phyloP scores from a whole-genome alignment of 805 yeast genomes.

The Kodamaea sagamina region DNA sequence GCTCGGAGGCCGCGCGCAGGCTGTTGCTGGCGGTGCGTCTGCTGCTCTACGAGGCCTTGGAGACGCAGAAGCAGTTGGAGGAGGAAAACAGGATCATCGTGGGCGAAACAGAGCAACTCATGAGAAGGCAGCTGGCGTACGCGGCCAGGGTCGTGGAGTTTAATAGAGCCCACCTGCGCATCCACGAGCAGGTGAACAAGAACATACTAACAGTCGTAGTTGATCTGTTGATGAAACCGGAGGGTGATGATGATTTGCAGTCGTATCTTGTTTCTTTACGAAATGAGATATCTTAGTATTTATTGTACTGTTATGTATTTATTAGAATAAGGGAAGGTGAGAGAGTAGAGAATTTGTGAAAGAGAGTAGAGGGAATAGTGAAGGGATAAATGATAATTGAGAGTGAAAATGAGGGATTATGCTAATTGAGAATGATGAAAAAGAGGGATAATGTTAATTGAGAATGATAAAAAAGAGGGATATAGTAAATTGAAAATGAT shows the following conservation, averaged over 20 bases:
- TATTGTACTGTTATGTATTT: constrained; percentile 4
- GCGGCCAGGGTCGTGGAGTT: constrained; percentile 8
- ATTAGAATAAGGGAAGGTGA: too few species aligned
- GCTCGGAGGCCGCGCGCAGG: too few species aligned
- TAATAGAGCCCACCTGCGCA: constrained; percentile 7
- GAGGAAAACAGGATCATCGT: constrained; percentile 6
- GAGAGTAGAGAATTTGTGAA: too few species aligned
- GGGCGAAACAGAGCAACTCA: constrained; percentile 9
- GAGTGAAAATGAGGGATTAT: too few species aligned
- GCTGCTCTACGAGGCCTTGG: constrained; percentile 4
- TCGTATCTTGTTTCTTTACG: constrained; percentile 2
- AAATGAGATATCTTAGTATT: constrained; percentile 3
- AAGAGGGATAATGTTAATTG: too few species aligned
- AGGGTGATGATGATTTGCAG: constrained; percentile 1
- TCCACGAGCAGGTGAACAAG: constrained; percentile 6
- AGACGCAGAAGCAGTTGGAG: constrained; percentile 5
- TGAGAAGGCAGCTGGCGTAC: constrained; percentile 10
- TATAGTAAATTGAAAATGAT: too few species aligned
- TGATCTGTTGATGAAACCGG: constrained; percentile 2
- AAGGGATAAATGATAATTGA: too few species aligned
- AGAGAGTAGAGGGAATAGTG: too few species aligned
- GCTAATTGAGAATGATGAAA: too few species aligned
- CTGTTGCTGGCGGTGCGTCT: neutral
- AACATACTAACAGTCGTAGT: constrained; percentile 4
- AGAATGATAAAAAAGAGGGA: too few species aligned